Percentiles rank a stretch among this genome's conserved stretches.
These are phyloP conservation scores for Aspergillus aculeatinus DNA, from an alignment of 2,329 filamentous ascomycete genomes.

Conservation along the genomic window DNA sequence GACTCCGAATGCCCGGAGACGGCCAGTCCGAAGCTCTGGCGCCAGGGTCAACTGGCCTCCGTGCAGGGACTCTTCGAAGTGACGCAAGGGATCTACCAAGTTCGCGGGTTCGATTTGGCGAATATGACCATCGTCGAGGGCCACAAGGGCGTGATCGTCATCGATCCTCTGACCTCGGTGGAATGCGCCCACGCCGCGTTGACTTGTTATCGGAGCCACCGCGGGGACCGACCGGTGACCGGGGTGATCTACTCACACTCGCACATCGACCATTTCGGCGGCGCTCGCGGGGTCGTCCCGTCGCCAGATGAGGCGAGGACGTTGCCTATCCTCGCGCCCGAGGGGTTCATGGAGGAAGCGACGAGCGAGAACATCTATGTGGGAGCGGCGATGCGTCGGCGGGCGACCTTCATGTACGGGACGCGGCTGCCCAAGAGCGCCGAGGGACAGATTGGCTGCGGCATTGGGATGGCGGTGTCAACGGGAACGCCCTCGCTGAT, in stretches of 20 bases:
- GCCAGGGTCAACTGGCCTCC: conserved; percentile 33
- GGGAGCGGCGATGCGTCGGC: conserved; percentile 41
- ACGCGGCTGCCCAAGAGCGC: conserved; percentile 28
- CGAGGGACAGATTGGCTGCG: conserved; percentile 39
- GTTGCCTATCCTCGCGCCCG: conserved; percentile 34
- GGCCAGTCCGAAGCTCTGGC: conserved; percentile 37
- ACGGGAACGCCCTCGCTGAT: conserved; percentile 34
- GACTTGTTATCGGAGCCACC: conserved; percentile 32
- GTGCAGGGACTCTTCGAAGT: conserved; percentile 41
- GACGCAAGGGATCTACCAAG: conserved; percentile 39
- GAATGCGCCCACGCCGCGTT: conserved; percentile 39
- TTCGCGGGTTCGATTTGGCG: conserved; percentile 43
- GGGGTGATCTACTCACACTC: conserved; percentile 46
- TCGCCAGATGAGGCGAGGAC: not conserved
- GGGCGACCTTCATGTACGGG: conserved; percentile 45
- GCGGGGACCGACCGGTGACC: conserved; percentile 24
- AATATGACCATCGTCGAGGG: conserved; percentile 45
- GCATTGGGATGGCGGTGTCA: conserved; percentile 36
- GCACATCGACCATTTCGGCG: conserved; percentile 43
- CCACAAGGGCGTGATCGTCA: conserved; percentile 38
- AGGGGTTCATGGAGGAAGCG: conserved; percentile 42
- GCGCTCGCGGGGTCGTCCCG: conserved; percentile 22
- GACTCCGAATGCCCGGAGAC: conserved; percentile 24
- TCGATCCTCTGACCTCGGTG: conserved; percentile 40
- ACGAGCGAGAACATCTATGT: conserved; percentile 43